Evolutionary conservation across 129 eudicot species (phyloP).

Genomic region (Rutidosis leptorrhynchoides): DNA sequence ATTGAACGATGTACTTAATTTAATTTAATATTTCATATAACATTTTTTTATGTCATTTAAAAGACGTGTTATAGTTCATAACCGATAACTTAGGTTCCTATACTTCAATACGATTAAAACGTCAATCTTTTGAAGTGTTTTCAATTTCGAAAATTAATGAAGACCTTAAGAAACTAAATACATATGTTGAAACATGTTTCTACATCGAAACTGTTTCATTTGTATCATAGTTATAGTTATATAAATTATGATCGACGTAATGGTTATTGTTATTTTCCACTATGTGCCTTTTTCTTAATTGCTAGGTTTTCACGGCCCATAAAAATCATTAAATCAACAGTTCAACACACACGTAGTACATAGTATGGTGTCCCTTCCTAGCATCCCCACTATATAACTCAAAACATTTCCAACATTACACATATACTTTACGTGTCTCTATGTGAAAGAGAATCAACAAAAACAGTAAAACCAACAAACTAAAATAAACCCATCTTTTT

Average conservation of each 20-base stretch:
- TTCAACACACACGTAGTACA: slow-evolving; percentile 32
- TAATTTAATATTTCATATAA: background rate
- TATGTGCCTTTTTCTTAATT: slow-evolving; percentile 33
- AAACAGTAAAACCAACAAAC: background rate
- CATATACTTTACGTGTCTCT: slow-evolving; percentile 25
- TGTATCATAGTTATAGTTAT: background rate
- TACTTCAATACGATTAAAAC: background rate
- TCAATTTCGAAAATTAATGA: background rate
- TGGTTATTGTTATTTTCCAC: no score
- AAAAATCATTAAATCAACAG: slow-evolving; percentile 30
- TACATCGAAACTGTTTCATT: background rate
- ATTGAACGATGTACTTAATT: background rate
- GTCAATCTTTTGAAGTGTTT: background rate
- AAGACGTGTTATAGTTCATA: background rate
- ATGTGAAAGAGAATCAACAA: slow-evolving; percentile 25
- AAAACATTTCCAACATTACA: slow-evolving; percentile 25
- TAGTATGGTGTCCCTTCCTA: slow-evolving; percentile 29
- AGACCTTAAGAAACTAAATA: background rate
- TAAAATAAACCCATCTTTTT: background rate
- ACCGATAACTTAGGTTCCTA: background rate
- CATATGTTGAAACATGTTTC: background rate
- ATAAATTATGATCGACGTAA: background rate
- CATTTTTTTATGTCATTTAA: background rate
- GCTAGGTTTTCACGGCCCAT: slow-evolving; percentile 33
- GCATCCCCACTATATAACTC: slow-evolving; percentile 28